Evolutionary conservation across 2,329 filamentous ascomycete species (phyloP), one percentile per base, ranked within the genome.

Genomic region (Penicillium aurantiogriseum): DNA sequence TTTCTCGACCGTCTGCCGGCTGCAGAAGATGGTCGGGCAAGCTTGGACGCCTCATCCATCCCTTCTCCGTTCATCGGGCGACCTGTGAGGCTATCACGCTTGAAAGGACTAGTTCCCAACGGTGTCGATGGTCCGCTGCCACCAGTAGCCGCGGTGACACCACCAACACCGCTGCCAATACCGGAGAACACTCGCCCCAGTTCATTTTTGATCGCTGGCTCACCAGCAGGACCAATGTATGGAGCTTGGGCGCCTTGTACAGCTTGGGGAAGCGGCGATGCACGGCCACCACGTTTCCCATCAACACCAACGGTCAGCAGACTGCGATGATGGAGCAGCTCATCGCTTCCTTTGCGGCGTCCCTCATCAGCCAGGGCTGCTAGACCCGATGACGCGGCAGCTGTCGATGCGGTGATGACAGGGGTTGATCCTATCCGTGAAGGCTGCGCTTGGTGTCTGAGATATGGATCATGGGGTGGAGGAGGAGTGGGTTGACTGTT

Each of bases 141-240:
- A 36, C 78, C 76, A 35, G 79, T 76, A 15, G 75, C 75, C 43
- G 77, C 77, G 21, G 80, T 80, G 29, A 77, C 76, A 61, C 80
- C 81, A 31, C 85, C 84, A 19, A 88, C 80, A 36, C 87, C 87
- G 71, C 85, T 87, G 17, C 87, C 92, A 64, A 97, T 91, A n/a
- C 93, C 93, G 19, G 91, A 91, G 76, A 96, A 97, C 82, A 97
- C 96, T 61, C 91, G 88, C 29, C 92, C 92, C 71, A 97, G 92
- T 72, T 97, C 93, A 71, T 88, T 95, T 80, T 97, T 96, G 69
- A 97, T 96, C 43, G 89, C 89, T 11, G 91, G 89, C 72, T 96
- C 92, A 17, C 88, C 89, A 15, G 87, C 85, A 6, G 91, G 90
- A 4, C 89, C 90, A 52, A 89, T 83, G 39, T 89, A 84, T 66